A percentile compares a stretch with the other conserved stretches of the same genome.
phyloP scores from a whole-genome alignment of 495 filamentous ascomycete species.

The Aspergillus ellipticus region DNA sequence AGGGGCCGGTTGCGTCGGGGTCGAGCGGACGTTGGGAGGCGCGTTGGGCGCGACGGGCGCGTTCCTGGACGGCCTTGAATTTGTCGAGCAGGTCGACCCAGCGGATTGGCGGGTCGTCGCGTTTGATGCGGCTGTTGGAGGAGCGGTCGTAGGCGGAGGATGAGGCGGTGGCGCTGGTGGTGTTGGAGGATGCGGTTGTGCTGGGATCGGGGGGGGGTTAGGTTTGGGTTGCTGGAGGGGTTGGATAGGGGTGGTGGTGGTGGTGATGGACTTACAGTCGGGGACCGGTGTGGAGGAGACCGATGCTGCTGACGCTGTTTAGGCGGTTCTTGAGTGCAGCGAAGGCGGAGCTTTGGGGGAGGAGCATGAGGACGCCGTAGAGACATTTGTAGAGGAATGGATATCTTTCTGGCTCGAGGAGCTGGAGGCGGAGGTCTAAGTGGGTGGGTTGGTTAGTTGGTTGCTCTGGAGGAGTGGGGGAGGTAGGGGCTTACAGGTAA shows the following conservation, averaged over 20 bases:
- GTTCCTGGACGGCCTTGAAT: slow-evolving; percentile 86
- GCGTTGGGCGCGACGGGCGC: slow-evolving; percentile 54
- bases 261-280: slow-evolving; percentile 63
- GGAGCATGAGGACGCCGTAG: slow-evolving; percentile 94
- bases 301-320: slow-evolving; percentile 94
- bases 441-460: slow-evolving; percentile 5
- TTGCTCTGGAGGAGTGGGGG: neutral
- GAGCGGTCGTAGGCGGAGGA: slow-evolving; percentile 59
- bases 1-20: slow-evolving; percentile 15
- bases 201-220: slow-evolving; percentile 1
- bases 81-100: slow-evolving; percentile 97
- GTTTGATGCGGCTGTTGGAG: slow-evolving; percentile 27
- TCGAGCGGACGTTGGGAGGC: slow-evolving; percentile 33
- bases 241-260: neutral
- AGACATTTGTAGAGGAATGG: slow-evolving; percentile 98
- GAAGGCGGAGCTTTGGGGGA: slow-evolving; percentile 96
- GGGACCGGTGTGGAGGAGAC: slow-evolving; percentile 81
- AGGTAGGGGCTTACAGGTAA: slow-evolving; percentile 66
- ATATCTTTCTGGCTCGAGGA: slow-evolving; percentile 96
- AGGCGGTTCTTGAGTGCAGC: slow-evolving; percentile 94
- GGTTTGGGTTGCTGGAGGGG: slow-evolving; percentile 1
- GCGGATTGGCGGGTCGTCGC: slow-evolving; percentile 55
- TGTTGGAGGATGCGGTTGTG: slow-evolving; percentile 7
- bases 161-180: slow-evolving; percentile 13
- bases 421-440: slow-evolving; percentile 88